Evolutionary conservation across 2,329 filamentous ascomycete genomes (phyloP).

Genomic region (Drechmeria coniospora): DNA sequence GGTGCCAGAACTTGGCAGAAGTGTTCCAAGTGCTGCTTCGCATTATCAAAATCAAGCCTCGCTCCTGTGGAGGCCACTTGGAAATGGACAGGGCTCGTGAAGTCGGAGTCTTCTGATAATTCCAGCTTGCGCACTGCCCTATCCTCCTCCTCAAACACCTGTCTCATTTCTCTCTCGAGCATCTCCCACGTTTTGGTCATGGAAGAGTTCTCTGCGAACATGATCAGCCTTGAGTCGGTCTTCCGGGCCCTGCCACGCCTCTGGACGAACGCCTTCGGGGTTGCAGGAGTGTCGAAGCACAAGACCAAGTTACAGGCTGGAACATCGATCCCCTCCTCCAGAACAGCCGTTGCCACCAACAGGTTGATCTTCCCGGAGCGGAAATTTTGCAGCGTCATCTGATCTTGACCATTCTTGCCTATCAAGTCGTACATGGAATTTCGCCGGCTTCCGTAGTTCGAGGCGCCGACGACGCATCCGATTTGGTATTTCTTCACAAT

Average conservation of each 20-base stretch:
- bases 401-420: slow-evolving; percentile 15
- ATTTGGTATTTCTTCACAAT: slow-evolving; percentile 30
- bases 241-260: slow-evolving; percentile 37
- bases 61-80: slow-evolving; percentile 36
- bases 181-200: slow-evolving; percentile 38
- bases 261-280: slow-evolving; percentile 43
- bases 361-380: slow-evolving; percentile 38
- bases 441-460: slow-evolving; percentile 18
- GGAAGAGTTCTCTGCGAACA: slow-evolving; percentile 22
- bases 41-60: slow-evolving; percentile 55
- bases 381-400: slow-evolving; percentile 29
- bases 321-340: slow-evolving; percentile 55
- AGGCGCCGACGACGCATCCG: slow-evolving; percentile 41
- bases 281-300: slow-evolving; percentile 35
- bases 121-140: slow-evolving; percentile 31
- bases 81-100: slow-evolving; percentile 12
- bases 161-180: slow-evolving; percentile 60
- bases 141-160: slow-evolving; percentile 49
- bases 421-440: slow-evolving; percentile 25
- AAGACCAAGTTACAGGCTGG: slow-evolving; percentile 47
- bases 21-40: slow-evolving; percentile 62
- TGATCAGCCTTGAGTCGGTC: slow-evolving; percentile 32
- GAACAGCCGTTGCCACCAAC: slow-evolving; percentile 45
- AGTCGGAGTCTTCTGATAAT: slow-evolving; percentile 28
- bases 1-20: slow-evolving; percentile 54